These are phyloP conservation scores for Chloris gayana DNA, from an alignment of 176 grass and related monocot species.

Conservation along the genomic window DNA sequence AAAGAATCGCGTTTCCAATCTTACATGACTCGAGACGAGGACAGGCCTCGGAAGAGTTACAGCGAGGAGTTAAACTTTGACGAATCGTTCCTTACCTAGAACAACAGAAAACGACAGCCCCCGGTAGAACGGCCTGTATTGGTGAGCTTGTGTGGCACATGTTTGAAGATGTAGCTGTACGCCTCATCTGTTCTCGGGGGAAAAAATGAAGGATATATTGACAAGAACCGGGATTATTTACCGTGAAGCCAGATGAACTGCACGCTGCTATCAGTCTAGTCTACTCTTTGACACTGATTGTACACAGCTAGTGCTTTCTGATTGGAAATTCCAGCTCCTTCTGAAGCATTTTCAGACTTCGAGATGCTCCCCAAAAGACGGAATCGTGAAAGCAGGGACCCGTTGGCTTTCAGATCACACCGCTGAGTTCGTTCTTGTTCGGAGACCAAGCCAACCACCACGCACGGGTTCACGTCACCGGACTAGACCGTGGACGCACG, in stretches of 20 bases:
- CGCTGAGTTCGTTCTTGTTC: neutral
- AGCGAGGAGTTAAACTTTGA: neutral
- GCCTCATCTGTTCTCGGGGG: conserved; percentile 8
- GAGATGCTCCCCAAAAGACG: conserved; percentile 42
- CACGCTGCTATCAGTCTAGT: neutral
- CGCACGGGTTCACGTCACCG: conserved; percentile 32
- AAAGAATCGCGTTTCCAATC: neutral
- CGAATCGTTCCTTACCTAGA: conserved; percentile 41
- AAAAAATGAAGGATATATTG: neutral
- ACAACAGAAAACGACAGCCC: conserved; percentile 24
- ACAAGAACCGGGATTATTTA: neutral
- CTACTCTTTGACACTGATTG: neutral
- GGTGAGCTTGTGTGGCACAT: conserved; percentile 11
- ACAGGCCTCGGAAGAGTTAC: conserved; percentile 28
- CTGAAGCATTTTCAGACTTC: neutral
- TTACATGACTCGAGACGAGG: conserved; percentile 33
- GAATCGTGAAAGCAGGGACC: conserved; percentile 23
- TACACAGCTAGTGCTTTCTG: neutral
- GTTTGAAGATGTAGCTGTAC: neutral
- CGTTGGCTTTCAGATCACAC: conserved; percentile 28
- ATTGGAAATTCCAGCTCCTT: neutral
- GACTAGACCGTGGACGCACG: conserved; percentile 16
- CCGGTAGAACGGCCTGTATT: neutral
- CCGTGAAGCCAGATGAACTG: neutral
- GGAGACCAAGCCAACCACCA: conserved; percentile 24